A percentile compares a stretch with the other conserved stretches of the same genome.
Conservation (phyloP, 352 stramenopile genomes). For the Globisporangium heterothallicum region DNA sequence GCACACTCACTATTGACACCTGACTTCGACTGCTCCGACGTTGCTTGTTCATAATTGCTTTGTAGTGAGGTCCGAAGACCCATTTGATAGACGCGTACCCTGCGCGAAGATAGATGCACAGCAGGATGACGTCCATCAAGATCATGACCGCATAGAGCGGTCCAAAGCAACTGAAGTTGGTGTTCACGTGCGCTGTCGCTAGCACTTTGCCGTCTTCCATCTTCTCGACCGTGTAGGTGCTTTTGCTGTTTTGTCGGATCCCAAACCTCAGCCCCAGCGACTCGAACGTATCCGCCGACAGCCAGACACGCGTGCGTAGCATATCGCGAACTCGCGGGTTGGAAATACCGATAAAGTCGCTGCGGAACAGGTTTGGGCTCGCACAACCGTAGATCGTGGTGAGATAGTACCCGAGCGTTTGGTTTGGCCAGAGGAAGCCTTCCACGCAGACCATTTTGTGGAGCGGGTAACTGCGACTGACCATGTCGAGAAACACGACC, state of each 20-base stretch:
- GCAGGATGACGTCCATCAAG: slow-evolving; percentile 14
- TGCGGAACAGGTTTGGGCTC: slow-evolving; percentile 17
- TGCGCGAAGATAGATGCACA: slow-evolving; percentile 13
- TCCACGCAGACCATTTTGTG: slow-evolving; percentile 16
- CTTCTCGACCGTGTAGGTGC: slow-evolving; percentile 6
- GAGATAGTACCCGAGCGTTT: slow-evolving; percentile 6
- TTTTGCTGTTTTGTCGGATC: slow-evolving; percentile 18
- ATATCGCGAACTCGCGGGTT: slow-evolving; percentile 14
- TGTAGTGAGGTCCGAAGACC: slow-evolving; percentile 9
- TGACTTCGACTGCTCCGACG: neutral
- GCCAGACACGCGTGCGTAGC: slow-evolving; percentile 13
- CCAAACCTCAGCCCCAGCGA: slow-evolving; percentile 12
- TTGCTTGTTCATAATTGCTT: slow-evolving; percentile 4
- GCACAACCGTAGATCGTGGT: slow-evolving; percentile 20
- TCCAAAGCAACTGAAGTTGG: slow-evolving; percentile 19
- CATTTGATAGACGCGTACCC: slow-evolving; percentile 10
- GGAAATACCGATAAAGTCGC: slow-evolving; percentile 15
- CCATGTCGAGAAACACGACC: slow-evolving; percentile 15
- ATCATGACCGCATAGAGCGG: slow-evolving; percentile 21
- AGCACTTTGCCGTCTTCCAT: neutral
- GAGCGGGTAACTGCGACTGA: slow-evolving; percentile 17
- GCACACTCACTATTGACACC: neutral
- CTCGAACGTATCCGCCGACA: slow-evolving; percentile 15
- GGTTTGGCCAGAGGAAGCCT: slow-evolving; percentile 19
- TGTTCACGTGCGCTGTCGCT: slow-evolving; percentile 2